Conservation (phyloP, 805 yeast species). For the Lachancea thermotolerans region DNA sequence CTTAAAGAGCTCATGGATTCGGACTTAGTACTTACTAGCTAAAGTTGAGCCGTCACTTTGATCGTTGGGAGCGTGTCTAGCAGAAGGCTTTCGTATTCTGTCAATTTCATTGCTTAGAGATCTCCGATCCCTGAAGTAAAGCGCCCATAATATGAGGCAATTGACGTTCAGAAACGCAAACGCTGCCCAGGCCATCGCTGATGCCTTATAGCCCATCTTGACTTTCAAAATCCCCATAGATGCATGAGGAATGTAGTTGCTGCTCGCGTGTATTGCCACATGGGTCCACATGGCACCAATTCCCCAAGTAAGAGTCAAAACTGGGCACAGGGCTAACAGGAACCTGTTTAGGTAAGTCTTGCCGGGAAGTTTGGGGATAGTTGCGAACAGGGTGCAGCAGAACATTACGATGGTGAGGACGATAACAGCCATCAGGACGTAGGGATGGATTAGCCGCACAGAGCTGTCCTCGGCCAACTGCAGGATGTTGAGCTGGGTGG, state of each 20-base stretch:
- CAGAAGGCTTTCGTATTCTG: constrained; percentile 2
- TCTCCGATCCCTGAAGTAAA: constrained; percentile 33
- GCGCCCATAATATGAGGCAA: constrained; percentile 33
- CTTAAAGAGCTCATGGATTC: background rate
- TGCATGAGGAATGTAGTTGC: constrained; percentile 39
- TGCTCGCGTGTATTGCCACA: constrained; percentile 45
- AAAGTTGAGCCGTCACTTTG: constrained; percentile 6
- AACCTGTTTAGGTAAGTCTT: constrained; percentile 24
- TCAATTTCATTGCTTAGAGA: constrained; percentile 20
- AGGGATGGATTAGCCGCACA: constrained; percentile 46
- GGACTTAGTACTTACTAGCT: constrained; percentile 1
- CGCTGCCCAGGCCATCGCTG: constrained; percentile 54
- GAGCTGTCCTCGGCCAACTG: constrained; percentile 41
- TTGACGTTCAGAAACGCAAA: constrained; percentile 43
- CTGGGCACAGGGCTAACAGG: constrained; percentile 31
- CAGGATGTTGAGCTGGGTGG: constrained; percentile 37
- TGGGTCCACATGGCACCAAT: constrained; percentile 59
- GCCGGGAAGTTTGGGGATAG: constrained; percentile 46
- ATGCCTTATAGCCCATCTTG: constrained; percentile 44
- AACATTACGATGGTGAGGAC: constrained; percentile 38
- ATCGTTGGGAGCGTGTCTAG: background rate
- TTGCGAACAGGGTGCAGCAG: constrained; percentile 36
- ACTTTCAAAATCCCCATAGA: constrained; percentile 45
- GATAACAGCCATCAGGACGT: constrained; percentile 43
- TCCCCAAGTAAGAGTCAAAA: constrained; percentile 49